Conservation (phyloP, 1,139 yeast species). For the Blastobotrys malaysiensis region DNA sequence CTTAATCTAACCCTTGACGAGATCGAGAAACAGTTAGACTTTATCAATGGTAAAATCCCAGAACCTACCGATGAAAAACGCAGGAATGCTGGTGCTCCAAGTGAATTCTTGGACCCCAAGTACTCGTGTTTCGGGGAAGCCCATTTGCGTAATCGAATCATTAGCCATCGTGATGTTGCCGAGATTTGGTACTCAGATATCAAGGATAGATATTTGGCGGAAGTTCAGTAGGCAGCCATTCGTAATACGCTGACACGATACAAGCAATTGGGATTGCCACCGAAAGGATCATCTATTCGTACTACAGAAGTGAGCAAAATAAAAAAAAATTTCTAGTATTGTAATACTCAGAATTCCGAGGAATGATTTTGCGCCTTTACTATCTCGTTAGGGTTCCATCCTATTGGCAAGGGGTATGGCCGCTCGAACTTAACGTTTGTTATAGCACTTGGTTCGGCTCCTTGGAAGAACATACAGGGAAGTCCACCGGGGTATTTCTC, state of each 20-base stretch:
- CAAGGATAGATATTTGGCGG: slow-evolving; percentile 24
- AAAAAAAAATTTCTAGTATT: too few species aligned
- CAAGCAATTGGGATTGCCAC: too few species aligned
- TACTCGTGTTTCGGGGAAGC: slow-evolving; percentile 24
- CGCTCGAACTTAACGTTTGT: background rate
- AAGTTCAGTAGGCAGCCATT: background rate
- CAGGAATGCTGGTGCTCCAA: slow-evolving; percentile 32
- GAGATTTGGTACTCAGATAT: slow-evolving; percentile 56
- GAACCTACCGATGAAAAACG: slow-evolving; percentile 27
- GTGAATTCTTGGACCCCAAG: slow-evolving; percentile 32
- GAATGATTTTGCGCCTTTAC: background rate
- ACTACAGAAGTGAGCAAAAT: too few species aligned
- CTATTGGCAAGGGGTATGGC: background rate
- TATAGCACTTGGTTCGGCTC: background rate
- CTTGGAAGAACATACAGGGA: slow-evolving; percentile 2
- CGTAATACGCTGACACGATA: background rate
- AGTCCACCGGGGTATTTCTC: slow-evolving; percentile 2
- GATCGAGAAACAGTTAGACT: slow-evolving; percentile 25
- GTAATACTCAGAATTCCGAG: background rate
- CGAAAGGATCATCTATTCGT: background rate
- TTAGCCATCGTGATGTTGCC: slow-evolving; percentile 65
- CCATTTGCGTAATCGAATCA: slow-evolving; percentile 44
- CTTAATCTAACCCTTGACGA: slow-evolving; percentile 29
- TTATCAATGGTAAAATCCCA: slow-evolving; percentile 28
- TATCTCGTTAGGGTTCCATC: background rate